A percentile compares a stretch with the other conserved stretches of the same genome.
Conservation (phyloP, 2,329 filamentous ascomycete genomes). For the Juglanconis oblonga region DNA sequence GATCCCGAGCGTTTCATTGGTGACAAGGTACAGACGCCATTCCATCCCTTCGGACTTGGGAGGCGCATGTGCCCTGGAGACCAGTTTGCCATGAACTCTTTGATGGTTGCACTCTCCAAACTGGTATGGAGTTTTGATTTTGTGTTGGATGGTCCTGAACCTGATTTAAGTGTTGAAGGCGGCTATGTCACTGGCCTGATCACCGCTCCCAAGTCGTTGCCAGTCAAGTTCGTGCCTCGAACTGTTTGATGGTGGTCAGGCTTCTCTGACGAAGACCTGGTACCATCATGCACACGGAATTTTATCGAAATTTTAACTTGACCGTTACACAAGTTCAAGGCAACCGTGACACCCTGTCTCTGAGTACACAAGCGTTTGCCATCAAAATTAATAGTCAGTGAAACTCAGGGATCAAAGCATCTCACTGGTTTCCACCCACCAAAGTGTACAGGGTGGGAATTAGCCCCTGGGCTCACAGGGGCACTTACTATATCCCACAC, state of each 20-base stretch:
- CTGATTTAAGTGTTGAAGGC: background rate
- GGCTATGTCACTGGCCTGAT: background rate
- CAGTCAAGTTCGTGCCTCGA: conserved; percentile 3
- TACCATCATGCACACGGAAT: too few relatives aligned
- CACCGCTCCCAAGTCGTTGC: background rate
- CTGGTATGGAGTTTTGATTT: background rate
- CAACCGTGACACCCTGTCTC: too few relatives aligned
- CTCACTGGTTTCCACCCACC: too few relatives aligned
- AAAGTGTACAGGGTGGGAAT: too few relatives aligned
- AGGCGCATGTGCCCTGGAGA: conserved; percentile 4
- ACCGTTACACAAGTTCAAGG: too few relatives aligned
- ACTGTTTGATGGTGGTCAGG: background rate
- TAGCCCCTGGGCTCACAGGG: too few relatives aligned
- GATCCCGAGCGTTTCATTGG: conserved; percentile 27
- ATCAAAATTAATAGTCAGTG: too few relatives aligned
- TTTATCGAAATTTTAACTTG: too few relatives aligned
- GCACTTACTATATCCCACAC: too few relatives aligned
- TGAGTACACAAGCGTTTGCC: too few relatives aligned
- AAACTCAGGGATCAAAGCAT: too few relatives aligned
- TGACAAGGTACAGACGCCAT: background rate
- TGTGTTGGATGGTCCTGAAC: background rate
- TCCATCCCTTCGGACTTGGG: conserved; percentile 18
- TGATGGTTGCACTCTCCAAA: conserved; percentile 3
- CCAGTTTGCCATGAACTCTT: background rate
- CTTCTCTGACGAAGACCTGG: too few relatives aligned